Evolutionary conservation across 108 stramenopile genomes (phyloP).

Genomic region (Parmales sp.): DNA sequence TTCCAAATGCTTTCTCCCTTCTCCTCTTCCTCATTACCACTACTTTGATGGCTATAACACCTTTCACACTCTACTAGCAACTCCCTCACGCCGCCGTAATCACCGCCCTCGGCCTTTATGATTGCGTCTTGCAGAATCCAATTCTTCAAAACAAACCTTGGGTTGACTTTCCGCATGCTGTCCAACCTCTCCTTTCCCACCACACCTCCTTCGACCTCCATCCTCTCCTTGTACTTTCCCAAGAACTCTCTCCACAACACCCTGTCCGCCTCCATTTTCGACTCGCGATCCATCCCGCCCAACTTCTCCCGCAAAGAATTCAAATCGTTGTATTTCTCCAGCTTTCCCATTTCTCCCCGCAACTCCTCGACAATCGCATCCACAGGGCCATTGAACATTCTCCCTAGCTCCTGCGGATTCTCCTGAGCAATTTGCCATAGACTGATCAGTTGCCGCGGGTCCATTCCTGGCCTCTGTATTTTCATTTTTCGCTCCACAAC

Average conservation of each 20-base stretch:
- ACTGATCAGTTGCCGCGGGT: constrained; percentile 20
- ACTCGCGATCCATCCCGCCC: not conserved
- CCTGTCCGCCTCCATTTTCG: not conserved
- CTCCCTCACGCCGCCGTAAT: not conserved
- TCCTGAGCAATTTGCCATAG: constrained; percentile 18
- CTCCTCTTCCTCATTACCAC: not conserved
- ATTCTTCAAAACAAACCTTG: constrained; percentile 12
- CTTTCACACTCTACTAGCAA: not conserved
- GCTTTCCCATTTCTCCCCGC: not conserved
- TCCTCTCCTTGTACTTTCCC: not conserved
- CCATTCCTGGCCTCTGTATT: not conserved
- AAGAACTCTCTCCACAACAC: not conserved
- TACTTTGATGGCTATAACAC: not conserved
- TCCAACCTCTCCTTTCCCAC: not conserved
- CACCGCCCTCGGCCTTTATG: constrained; percentile 15
- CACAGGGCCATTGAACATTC: not conserved
- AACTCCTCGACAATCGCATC: not conserved
- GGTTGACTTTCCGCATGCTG: not conserved
- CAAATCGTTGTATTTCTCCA: not conserved
- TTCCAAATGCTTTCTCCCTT: not conserved
- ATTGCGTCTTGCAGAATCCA: constrained; percentile 18
- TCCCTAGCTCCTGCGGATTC: not conserved
- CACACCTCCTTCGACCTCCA: not conserved
- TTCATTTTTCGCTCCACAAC: not conserved
- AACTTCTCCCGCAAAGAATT: not conserved